Base-by-base conservation (phyloP, 2,329 filamentous ascomycete species). In the Fusarium dlaminii region DNA sequence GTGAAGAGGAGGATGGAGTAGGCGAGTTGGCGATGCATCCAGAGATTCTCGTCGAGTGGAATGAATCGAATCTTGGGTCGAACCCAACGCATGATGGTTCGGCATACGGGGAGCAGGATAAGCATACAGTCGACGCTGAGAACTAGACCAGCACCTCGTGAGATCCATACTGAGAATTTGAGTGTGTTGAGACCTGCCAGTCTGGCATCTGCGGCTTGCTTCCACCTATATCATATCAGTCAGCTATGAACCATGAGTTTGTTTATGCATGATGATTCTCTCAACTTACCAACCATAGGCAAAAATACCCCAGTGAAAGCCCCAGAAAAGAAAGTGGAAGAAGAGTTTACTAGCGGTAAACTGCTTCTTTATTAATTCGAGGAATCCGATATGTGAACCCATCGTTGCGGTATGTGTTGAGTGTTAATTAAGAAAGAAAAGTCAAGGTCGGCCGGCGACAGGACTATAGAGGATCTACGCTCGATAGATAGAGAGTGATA, bases 1-100 rank as follows among this genome's bases (percentile, higher is more conserved):
- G 92, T 93, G 83, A 95, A 99, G 63, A 98, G 80, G 7, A 98
- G 87, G 85, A 98, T 86, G 3, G 94, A 87, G 81, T 99, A 99
- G 24, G 96, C 96, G 48, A 97, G 89, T 83, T 99, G 96, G 74
- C 96, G 90, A 85, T 99, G 96, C 83, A 99, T 97, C 95, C 95
- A 99, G 75, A 95, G 89, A 68, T 95, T 97, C 85, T 99, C 96
- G 79, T 99, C 96, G n/a, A 99, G 88, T 10, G 96, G 96, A 18
- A 98, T 81, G 86, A 93, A 98, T 82, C 91, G 90, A 74, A 98
- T 84, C 86, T 97, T 97, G 32, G 96, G 96, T 73, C 96, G 90
- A 64, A 98, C 83, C 80, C 90, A 93, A 81, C 94, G 90, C 80
- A 99, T 89, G 37, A 98, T 85, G 68, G 96, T 98, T 76, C 96